Conservation (phyloP, 371 early-diverging fungal species). For the Rhizomucor miehei region DNA sequence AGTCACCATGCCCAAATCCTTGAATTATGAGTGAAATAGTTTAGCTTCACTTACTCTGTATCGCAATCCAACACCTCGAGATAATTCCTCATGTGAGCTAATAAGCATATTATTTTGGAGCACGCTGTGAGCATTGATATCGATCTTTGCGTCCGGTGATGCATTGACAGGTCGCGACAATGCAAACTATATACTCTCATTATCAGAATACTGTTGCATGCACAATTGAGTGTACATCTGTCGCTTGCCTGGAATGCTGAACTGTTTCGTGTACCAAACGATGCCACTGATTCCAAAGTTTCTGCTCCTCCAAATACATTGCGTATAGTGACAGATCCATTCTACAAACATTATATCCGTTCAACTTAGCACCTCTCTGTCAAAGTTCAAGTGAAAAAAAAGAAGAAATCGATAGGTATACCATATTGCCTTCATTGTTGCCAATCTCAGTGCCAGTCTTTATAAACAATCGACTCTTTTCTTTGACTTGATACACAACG, state of each 20-base stretch:
- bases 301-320: constrained; percentile 89
- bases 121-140: constrained; percentile 45
- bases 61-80: constrained; percentile 38
- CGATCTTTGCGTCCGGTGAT: constrained; percentile 42
- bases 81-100: constrained; percentile 44
- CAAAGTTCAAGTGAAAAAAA: neutral
- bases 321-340: constrained; percentile 63
- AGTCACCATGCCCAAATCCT: neutral
- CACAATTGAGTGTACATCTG: neutral
- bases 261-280: constrained; percentile 71
- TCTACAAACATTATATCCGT: constrained; percentile 21
- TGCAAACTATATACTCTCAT: constrained; percentile 20
- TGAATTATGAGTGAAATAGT: neutral
- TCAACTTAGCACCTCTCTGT: neutral
- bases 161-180: constrained; percentile 44
- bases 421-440: constrained; percentile 80
- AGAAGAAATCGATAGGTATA: constrained; percentile 17
- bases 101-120: constrained; percentile 40
- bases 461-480: constrained; percentile 66
- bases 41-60: constrained; percentile 22
- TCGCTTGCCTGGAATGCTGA: constrained; percentile 66
- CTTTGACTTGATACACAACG: constrained; percentile 67
- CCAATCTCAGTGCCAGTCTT: constrained; percentile 84
- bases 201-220: neutral
- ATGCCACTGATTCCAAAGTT: constrained; percentile 63